Evolutionary conservation across 768 basidiomycete species (phyloP), one percentile per base, ranked within the genome.

Genomic region (Roridomyces roridus): DNA sequence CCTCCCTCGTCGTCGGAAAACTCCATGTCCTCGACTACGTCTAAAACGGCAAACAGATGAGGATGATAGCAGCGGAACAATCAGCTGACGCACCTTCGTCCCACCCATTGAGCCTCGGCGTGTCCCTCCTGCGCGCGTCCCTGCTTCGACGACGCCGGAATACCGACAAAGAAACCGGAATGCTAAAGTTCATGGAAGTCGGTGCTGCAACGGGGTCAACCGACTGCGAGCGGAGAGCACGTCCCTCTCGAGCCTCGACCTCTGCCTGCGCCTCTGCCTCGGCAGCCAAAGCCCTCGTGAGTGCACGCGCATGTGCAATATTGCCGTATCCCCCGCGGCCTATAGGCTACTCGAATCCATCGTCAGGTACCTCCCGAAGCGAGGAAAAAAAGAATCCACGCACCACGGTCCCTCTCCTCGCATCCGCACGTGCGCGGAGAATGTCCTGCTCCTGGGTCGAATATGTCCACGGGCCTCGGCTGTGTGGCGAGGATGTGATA

Each of bases 401-500:
- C 37, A 58, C 57, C 11, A 58, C 52, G 36, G 57, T 44, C n/a
- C 25, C 26, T 4, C 57, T 51, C 17, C 57, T 40, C 31, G 57
- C 51, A 36, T 58, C 36, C 2, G 57, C 57, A 21, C 52, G 57
- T 36, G 45, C 51, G 29, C 50, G 50, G 34, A 58, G 51, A 42
- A 58, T 42, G 50, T 58, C 57, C 57, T 52, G 57, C 21, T 58
- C 57, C 23, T 48, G 57, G n/a, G 36, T n/a, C 45, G 57, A 52
- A 17, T 58, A 58, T 25, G 57, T 26, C 57, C 57, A 51, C 23
- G 21, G 69, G 71, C 50, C 68, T 6, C 66, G n/a, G 66, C 49
- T 42, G 65, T 69, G 37, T 68, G 68, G 62, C 69, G 70, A 18
- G 6, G 52, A 46, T 6, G 52, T 29, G 18, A 55, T 60, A 47